A percentile compares a stretch with the other conserved stretches of the same genome.
Conservation (phyloP, 345 rosid genomes). For the Iberis pinnata region DNA sequence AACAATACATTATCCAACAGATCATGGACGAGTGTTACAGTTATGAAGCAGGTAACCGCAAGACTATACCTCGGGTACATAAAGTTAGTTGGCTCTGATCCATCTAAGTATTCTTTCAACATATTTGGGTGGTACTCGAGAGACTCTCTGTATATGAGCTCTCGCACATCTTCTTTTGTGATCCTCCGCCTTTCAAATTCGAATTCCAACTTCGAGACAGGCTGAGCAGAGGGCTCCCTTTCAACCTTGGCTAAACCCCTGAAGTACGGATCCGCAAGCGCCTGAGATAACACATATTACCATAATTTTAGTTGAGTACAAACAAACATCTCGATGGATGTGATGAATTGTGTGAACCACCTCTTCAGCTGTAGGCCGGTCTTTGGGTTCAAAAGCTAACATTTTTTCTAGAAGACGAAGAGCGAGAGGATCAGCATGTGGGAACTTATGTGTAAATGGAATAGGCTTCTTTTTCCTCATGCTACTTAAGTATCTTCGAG, state of each 20-base stretch:
- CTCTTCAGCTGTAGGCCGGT: constrained; percentile 91
- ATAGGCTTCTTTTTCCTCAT: constrained; percentile 86
- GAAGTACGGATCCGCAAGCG: constrained; percentile 92
- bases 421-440: constrained; percentile 88
- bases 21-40: neutral
- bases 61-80: constrained; percentile 84
- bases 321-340: too few species aligned
- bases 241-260: constrained; percentile 88
- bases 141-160: constrained; percentile 83
- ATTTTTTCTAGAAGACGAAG: constrained; percentile 78
- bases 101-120: constrained; percentile 79
- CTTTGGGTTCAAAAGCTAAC: constrained; percentile 93
- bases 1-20: neutral
- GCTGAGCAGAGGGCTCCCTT: constrained; percentile 95
- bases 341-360: constrained; percentile 33
- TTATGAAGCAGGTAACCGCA: constrained; percentile 3
- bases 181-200: constrained; percentile 94
- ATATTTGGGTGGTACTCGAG: constrained; percentile 94
- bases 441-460: constrained; percentile 81
- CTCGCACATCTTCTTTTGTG: constrained; percentile 92
- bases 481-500: constrained; percentile 88
- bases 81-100: constrained; percentile 86
- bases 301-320: neutral
- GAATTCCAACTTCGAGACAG: constrained; percentile 92
- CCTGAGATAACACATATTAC: constrained; percentile 39